Percentiles rank a stretch among this genome's conserved stretches.
These are phyloP conservation scores for Globisporangium canariense DNA, from an alignment of 352 stramenopile genomes.

Conservation along the genomic window DNA sequence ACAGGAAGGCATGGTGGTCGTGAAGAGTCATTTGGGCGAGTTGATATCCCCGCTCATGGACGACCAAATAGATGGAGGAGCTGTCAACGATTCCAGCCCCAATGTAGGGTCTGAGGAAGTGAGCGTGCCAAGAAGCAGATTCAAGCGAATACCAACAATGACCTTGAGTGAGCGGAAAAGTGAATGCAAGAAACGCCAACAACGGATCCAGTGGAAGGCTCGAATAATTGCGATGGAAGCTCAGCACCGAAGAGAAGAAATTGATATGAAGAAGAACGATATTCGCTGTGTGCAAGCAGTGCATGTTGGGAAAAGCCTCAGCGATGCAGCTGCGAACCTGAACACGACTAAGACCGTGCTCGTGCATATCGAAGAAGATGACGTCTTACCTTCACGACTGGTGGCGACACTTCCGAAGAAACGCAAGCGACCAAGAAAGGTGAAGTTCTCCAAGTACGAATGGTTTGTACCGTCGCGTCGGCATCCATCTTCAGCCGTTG, in stretches of 20 bases:
- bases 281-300: slow-evolving; percentile 5
- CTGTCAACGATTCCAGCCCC: neutral
- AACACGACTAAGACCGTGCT: slow-evolving; percentile 20
- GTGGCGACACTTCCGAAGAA: slow-evolving; percentile 26
- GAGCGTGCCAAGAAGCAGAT: neutral
- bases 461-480: slow-evolving; percentile 19
- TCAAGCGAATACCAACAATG: slow-evolving; percentile 22
- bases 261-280: neutral
- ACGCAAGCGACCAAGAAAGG: slow-evolving; percentile 22
- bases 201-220: slow-evolving; percentile 41
- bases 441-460: slow-evolving; percentile 18
- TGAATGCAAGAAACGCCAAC: slow-evolving; percentile 19
- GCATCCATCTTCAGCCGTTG: slow-evolving; percentile 9
- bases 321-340: neutral
- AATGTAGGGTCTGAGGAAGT: neutral
- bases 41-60: slow-evolving; percentile 34
- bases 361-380: slow-evolving; percentile 31
- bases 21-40: slow-evolving; percentile 50
- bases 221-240: slow-evolving; percentile 59
- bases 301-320: neutral
- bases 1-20: slow-evolving; percentile 23
- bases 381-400: slow-evolving; percentile 34
- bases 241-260: slow-evolving; percentile 31
- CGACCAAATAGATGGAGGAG: slow-evolving; percentile 4
- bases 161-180: slow-evolving; percentile 25